Conservation (phyloP, 1,139 yeast genomes). For the Suhomyces choctaworum region DNA sequence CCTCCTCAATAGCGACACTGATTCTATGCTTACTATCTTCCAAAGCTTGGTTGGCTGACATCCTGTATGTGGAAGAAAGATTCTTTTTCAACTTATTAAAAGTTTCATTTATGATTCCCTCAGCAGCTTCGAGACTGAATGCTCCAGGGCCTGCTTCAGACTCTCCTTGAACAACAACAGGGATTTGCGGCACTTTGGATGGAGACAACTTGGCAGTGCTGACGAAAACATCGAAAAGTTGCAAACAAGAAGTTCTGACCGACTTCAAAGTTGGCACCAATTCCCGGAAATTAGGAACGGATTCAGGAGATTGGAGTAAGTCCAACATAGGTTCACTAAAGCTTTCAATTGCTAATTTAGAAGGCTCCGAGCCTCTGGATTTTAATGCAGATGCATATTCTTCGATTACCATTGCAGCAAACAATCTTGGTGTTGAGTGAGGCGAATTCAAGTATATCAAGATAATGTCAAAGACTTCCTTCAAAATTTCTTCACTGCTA, state of each 20-base stretch:
- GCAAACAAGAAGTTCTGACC: slow-evolving; percentile 84
- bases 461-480: slow-evolving; percentile 42
- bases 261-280: slow-evolving; percentile 83
- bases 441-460: slow-evolving; percentile 50
- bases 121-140: slow-evolving; percentile 77
- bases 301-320: slow-evolving; percentile 44
- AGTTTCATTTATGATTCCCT: slow-evolving; percentile 62
- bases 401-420: slow-evolving; percentile 67
- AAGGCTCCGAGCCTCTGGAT: slow-evolving; percentile 17
- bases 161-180: slow-evolving; percentile 92
- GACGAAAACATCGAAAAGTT: slow-evolving; percentile 73
- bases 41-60: slow-evolving; percentile 69
- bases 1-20: slow-evolving; percentile 65
- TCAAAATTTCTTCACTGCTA: slow-evolving; percentile 38
- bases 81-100: slow-evolving; percentile 64
- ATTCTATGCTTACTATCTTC: slow-evolving; percentile 80
- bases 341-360: slow-evolving; percentile 21
- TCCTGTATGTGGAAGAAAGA: slow-evolving; percentile 70
- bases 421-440: slow-evolving; percentile 79
- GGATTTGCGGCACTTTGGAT: slow-evolving; percentile 78
- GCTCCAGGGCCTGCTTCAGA: slow-evolving; percentile 94
- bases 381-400: slow-evolving; percentile 59
- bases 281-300: slow-evolving; percentile 69
- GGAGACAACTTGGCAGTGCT: slow-evolving; percentile 74
- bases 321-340: slow-evolving; percentile 34